Evolutionary conservation across 2,329 filamentous ascomycete species (phyloP), one percentile per base, ranked within the genome.

Genomic region (Fusarium nelsonii): DNA sequence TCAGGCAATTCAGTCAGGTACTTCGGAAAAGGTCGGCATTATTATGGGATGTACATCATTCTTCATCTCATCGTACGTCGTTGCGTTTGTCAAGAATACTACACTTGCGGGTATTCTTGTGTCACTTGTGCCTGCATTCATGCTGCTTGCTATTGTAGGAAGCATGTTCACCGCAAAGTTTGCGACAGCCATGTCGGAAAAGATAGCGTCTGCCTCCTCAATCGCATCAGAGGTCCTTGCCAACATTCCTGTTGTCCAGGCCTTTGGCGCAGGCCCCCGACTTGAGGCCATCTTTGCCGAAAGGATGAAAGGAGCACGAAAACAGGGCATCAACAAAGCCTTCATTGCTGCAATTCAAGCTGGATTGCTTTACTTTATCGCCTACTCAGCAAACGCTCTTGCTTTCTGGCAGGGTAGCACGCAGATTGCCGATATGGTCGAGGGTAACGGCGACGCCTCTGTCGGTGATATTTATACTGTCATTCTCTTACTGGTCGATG

Each of bases 11-110:
- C 90, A 90, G 72, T 84, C 85, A 0, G 90, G 90, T 15, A 91
- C 90, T 0, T 89, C 87, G 2, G 90, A 92, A 77, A 92, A 92
- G 75, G 89, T 91, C 16, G 90, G 90, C 52, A 86, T 91, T 34
- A 85, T 86, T 68, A 81, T 92, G 6, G 84, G 85, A 26, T 88
- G 85, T 51, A 76, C 87, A 11, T 87, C 88, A 3, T 92, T 91
- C 76, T 92, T 92, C 73, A 74, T 91, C 54, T 88, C 90, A 0
- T 87, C 89, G 4, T 92, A 90, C 65, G 81, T 89, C 6, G 86
- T 92, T 16, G 88, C 89, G 3, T 92, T 92, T 67, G 85, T 88
- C 74, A 88, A 90, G 71, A 83, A 91, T 69, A 81, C 85, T 16
- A 82, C 82, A 49, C 81, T 92, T 10, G 88, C 90, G 1, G 88